Percentiles rank a stretch among this genome's conserved stretches.
These are phyloP conservation scores for Gentiana dahurica DNA, from an alignment of 257 asterid species.

Conservation along the genomic window DNA sequence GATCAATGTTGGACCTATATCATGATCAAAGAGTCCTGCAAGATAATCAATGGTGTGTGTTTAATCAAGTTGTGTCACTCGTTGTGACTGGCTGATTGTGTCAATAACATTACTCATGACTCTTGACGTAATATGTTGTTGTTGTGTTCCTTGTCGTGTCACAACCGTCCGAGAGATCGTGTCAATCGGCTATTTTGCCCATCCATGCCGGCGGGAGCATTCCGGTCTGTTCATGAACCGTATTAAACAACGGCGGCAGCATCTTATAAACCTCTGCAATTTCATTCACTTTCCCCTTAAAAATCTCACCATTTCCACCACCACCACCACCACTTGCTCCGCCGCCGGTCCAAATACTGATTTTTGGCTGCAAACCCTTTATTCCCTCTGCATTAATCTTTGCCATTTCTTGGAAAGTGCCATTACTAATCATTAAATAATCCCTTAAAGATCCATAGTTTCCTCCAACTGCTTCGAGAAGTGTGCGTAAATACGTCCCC, in stretches of 20 bases:
- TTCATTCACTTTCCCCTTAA: slow-evolving; percentile 37
- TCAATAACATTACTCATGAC: too few species aligned
- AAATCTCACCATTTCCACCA: slow-evolving; percentile 5
- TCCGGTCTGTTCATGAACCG: slow-evolving; percentile 65
- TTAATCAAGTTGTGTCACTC: too few species aligned
- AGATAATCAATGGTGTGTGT: too few species aligned
- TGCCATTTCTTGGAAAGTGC: slow-evolving; percentile 45
- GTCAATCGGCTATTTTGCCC: background rate
- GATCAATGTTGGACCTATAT: too few species aligned
- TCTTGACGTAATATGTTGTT: too few species aligned
- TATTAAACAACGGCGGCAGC: slow-evolving; percentile 52
- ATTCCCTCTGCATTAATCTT: slow-evolving; percentile 47
- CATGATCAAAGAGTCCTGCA: too few species aligned
- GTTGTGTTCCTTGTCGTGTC: too few species aligned
- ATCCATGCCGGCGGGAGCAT: slow-evolving; percentile 63
- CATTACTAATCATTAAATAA: slow-evolving; percentile 50
- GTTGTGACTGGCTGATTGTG: too few species aligned
- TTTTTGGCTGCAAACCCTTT: slow-evolving; percentile 49
- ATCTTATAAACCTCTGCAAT: slow-evolving; percentile 45
- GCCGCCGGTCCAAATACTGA: slow-evolving; percentile 47
- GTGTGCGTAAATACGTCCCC: slow-evolving; percentile 33
- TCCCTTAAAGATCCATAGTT: slow-evolving; percentile 41
- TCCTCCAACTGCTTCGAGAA: slow-evolving; percentile 46
- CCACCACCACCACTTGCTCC: background rate
- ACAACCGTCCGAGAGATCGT: too few species aligned